Evolutionary conservation across 345 rosid species (phyloP), one percentile per base, ranked within the genome.

Genomic region (Mangifera indica): DNA sequence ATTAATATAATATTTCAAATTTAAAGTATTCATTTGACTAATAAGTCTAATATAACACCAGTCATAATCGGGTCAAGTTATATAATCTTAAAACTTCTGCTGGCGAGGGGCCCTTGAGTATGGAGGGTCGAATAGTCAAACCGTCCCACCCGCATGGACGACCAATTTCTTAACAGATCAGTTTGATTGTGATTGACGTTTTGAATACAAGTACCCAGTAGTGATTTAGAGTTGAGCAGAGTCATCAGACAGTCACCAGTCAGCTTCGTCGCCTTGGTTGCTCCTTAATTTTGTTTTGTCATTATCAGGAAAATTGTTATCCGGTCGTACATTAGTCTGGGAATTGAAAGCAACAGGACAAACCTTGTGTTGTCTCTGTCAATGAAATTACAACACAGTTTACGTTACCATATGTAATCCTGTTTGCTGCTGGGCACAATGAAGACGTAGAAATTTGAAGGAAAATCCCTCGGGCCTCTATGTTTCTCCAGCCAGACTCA

Each of bases 61-160:
- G n/a, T n/a, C n/a, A n/a, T n/a, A n/a, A n/a, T n/a, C n/a, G n/a
- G n/a, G n/a, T n/a, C n/a, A n/a, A n/a, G n/a, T n/a, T n/a, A n/a
- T n/a, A n/a, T n/a, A n/a, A n/a, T n/a, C n/a, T n/a, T n/a, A n/a
- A n/a, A n/a, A n/a, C n/a, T n/a, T n/a, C n/a, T n/a, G n/a, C n/a
- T n/a, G 32, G 32, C 32, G 3, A 3, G 32, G 32, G 32, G 32
- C 32, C 32, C 32, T 1, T 29, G 32, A 29, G 32, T 29, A 3
- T 29, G 32, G 32, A 29, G 32, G 32, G 66, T 60, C 73, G 46
- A 46, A 1, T 46, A 61, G 73, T 70, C 73, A 70, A 70, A 70
- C 73, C 73, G 65, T 18, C 73, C 53, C 65, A 59, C 73, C 48
- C 66, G 66, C 73, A 17, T 17, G 18, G 48, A 25, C 10, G 73